A percentile compares a stretch with the other conserved stretches of the same genome.
These are phyloP conservation scores for Immersiporthe knoxdaviesiana DNA, from an alignment of 2,329 filamentous ascomycete genomes.

Conservation along the genomic window DNA sequence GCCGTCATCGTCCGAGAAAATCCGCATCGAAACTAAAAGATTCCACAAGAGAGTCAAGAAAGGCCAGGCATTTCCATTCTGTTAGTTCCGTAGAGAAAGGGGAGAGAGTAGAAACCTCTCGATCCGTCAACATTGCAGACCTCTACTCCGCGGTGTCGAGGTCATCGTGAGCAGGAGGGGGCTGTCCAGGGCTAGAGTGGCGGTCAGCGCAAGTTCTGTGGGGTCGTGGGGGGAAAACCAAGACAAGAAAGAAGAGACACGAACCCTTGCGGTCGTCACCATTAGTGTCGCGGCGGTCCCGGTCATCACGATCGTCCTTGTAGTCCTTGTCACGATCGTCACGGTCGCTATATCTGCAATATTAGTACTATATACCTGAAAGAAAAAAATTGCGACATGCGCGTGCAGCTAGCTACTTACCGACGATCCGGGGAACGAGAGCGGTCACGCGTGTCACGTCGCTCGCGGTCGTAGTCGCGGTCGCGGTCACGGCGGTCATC, in stretches of 20 bases:
- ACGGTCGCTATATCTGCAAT: conserved; percentile 46
- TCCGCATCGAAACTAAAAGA: conserved; percentile 30
- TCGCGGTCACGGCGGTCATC: conserved; percentile 84
- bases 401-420: conserved; percentile 41
- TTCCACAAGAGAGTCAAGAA: conserved; percentile 28
- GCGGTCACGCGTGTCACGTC: conserved; percentile 72
- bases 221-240: conserved; percentile 43
- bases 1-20: conserved; percentile 24
- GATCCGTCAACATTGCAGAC: conserved; percentile 15
- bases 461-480: conserved; percentile 76
- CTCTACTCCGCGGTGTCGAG: conserved; percentile 86
- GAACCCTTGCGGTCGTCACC: conserved; percentile 90
- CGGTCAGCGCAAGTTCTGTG: conserved; percentile 31
- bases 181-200: conserved; percentile 63
- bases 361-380: conserved; percentile 49
- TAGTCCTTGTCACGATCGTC: conserved; percentile 53
- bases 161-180: conserved; percentile 88
- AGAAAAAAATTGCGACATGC: conserved; percentile 26
- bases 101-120: conserved; percentile 29
- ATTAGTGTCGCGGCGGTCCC: conserved; percentile 78
- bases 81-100: conserved; percentile 30
- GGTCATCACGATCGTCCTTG: conserved; percentile 71
- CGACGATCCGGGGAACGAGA: conserved; percentile 71
- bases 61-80: conserved; percentile 28
- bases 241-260: conserved; percentile 34